Base-by-base conservation (phyloP, 2,329 filamentous ascomycete species). In the Talaromyces piceae region DNA sequence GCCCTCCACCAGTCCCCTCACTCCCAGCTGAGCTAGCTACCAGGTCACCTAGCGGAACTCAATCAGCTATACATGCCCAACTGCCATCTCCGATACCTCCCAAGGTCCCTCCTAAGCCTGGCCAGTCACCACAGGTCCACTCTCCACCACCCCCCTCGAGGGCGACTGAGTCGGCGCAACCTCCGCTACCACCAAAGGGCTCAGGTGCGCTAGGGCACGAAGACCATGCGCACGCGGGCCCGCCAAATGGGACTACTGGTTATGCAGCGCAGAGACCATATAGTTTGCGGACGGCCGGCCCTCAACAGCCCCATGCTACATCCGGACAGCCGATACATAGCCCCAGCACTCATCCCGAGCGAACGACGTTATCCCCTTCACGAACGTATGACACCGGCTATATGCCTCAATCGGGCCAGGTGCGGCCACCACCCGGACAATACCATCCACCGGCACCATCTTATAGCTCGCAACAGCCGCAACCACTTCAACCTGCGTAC, bases 1-100 rank as follows among this genome's bases (percentile, higher is more conserved):
- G 75, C 52, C 82, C 83, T 45, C 86, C 86, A 27, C 83, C 84
- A 11, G 69, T 86, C n/a, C 87, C 87, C 53, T 86, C 87, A 49
- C 74, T 86, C 16, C 87, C 86, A 7, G 81, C 82, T 23, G 83
- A 86, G 60, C 72, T 85, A 53, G 71, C 74, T 43, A n/a, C n/a
- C n/a, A 66, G 66, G 59, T 50, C 60, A 47, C 52, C 44, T 16
- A 52, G 56, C 18, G 69, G 67, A 25, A 68, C 72, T n/a, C 49
- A 73, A 62, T 41, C 54, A 25, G 46, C 55, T 20, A 49, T 58
- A 20, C 54, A 58, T 11, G 25, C 7, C 13, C 43, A 50, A 43
- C 43, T 28, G 20, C 5, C 54, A 26, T 50, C 27, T 18, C 61
- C 60, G 41, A 51, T 49, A 37, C 67, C 67, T 12, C 68, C 68